phyloP scores from a whole-genome alignment of 1,139 yeast species.

The Tardiomyces digboiensis region DNA sequence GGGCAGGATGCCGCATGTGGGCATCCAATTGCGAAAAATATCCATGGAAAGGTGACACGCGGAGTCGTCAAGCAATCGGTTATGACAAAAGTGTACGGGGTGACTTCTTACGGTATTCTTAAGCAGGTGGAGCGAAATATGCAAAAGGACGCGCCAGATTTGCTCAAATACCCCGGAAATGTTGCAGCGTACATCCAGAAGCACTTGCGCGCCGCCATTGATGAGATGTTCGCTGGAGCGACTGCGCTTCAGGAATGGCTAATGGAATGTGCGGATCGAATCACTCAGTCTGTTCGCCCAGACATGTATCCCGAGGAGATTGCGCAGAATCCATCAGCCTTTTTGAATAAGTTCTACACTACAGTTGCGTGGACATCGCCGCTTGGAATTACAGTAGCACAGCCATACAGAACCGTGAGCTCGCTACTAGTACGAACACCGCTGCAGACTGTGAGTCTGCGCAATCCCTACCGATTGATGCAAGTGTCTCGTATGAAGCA shows the following conservation, averaged over 20 bases:
- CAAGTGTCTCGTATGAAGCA: slow-evolving; percentile 77
- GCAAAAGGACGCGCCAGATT: slow-evolving; percentile 20
- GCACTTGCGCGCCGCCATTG: slow-evolving; percentile 65
- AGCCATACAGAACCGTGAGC: slow-evolving; percentile 68
- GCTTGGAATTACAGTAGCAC: slow-evolving; percentile 80
- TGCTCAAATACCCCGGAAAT: not conserved
- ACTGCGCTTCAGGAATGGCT: slow-evolving; percentile 90
- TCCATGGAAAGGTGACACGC: slow-evolving; percentile 56
- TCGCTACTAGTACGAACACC: slow-evolving; percentile 57
- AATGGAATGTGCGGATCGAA: slow-evolving; percentile 66
- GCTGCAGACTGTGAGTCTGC: slow-evolving; percentile 65
- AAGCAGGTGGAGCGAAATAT: slow-evolving; percentile 44
- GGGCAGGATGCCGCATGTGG: slow-evolving; percentile 33
- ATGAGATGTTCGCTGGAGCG: slow-evolving; percentile 76
- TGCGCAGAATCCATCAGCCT: slow-evolving; percentile 7
- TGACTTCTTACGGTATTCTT: slow-evolving; percentile 78
- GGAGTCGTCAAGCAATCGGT: slow-evolving; percentile 90
- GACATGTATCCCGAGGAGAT: slow-evolving; percentile 12
- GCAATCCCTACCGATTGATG: slow-evolving; percentile 67
- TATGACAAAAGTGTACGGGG: slow-evolving; percentile 96
- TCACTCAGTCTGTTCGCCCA: slow-evolving; percentile 45
- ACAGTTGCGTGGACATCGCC: slow-evolving; percentile 95
- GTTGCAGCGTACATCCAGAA: slow-evolving; percentile 53
- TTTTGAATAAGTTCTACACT: slow-evolving; percentile 42
- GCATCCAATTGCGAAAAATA: slow-evolving; percentile 34